Base-by-base conservation (phyloP, 1,284 basidiomycete genomes). In the Earliella scabrosa region DNA sequence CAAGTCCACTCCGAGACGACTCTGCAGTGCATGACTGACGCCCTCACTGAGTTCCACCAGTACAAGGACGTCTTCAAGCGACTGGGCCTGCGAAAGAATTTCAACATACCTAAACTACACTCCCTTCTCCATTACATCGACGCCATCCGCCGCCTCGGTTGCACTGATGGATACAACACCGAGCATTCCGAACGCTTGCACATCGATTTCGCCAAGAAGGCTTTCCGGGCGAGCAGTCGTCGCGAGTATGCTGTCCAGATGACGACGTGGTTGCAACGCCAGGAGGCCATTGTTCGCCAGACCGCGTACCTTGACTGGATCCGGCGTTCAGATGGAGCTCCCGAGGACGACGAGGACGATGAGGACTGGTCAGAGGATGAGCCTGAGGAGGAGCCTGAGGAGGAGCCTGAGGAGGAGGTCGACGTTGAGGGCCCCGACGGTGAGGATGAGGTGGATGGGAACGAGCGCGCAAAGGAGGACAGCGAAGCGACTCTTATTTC, bases 61-160 rank as follows among this genome's bases (percentile, higher is more conserved):
- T 10, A 63, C 54, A 74, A 74, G 57, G 27, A 68, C 4, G 41
- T 60, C 2, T 71, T 74, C 51, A 24, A 66, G 4, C 31, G 58
- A 2, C 43, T 57, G 1, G 61, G 58, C 0, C 51, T 66, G 1
- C 59, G 66, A 2, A 8, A 54, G 2, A 58, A 73, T 31, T 71
- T 75, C 62, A 69, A 71, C 36, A 65, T 72, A 11, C 67, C 70
- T 0, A 72, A 73, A 48, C 23, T 71, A 2, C 68, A 71, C 45
- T 45, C 60, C 0, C 54, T 71, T 10, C 14, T 49, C 1, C 69
- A 71, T 50, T 71, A 72, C 43, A 9, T 63, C 14, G 29, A 56
- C 1, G 11, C 58, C 3, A 72, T 70, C 31, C 11, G 24, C 1
- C 43, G 44, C 0, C 52, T 45, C 14, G 70, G 69, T 0, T 38